Evolutionary conservation across 2,329 filamentous ascomycete genomes (phyloP).

Genomic region (Fusarium palustre): DNA sequence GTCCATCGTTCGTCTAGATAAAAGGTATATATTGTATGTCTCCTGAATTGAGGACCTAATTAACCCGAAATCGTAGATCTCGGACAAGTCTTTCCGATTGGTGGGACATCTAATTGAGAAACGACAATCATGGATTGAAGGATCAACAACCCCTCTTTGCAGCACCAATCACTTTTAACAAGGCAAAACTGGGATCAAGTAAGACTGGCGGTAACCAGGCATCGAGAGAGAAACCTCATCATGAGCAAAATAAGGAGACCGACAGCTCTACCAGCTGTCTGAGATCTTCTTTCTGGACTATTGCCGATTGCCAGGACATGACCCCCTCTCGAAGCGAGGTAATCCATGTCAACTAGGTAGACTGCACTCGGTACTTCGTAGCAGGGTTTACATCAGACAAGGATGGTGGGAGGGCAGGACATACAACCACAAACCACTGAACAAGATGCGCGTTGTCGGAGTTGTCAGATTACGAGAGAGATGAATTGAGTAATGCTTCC

Average conservation of each 20-base stretch:
- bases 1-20: accelerated
- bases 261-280: neutral
- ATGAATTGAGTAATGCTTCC: neutral
- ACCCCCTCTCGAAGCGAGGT: too few species aligned
- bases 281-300: neutral
- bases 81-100: slow-evolving; percentile 23
- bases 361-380: neutral
- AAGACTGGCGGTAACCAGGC: neutral
- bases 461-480: neutral
- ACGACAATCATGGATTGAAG: neutral
- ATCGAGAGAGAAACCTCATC: too few species aligned
- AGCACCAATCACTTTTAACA: neutral
- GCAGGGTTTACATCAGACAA: neutral
- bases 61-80: slow-evolving; percentile 26
- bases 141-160: neutral
- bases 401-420: neutral
- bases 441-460: neutral
- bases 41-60: neutral
- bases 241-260: too few species aligned
- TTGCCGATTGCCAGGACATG: accelerated
- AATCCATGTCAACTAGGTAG: neutral
- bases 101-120: slow-evolving; percentile 9
- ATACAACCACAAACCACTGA: neutral
- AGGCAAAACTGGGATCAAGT: neutral
- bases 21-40: neutral